Evolutionary conservation across 208 protist species (phyloP), one percentile per base, ranked within the genome.

Genomic region (Acanthamoeba rhysodes): DNA sequence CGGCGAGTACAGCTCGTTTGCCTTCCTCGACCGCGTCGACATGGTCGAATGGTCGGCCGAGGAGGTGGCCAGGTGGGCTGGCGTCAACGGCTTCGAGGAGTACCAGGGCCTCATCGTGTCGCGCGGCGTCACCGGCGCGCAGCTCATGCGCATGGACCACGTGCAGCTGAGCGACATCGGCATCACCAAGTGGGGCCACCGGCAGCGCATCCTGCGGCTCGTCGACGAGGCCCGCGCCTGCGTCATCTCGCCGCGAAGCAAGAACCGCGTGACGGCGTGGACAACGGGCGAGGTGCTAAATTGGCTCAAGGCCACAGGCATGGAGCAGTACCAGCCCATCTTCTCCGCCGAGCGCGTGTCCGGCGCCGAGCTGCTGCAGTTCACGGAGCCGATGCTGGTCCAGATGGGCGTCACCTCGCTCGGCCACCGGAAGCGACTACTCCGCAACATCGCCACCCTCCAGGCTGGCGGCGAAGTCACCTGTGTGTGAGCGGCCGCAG

Each of bases 91-190:
- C 20, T 32, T 87, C 45, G 78, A 87, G 48, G 78, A 87, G 78
- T 87, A 87, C 78, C 37, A 59, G 37, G 4, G n/a, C n/a, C 78
- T 87, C n/a, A 27, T 87, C 24, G 27, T 87, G 2, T 50, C 45
- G 24, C 78, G 78, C 22, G 78, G 78, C 18, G 45, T 87, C 45
- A 87, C 78, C 78, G 78, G 78, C 45, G 78, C 45, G 0, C 78
- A 87, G 24, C 78, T 87, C 24, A 12, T 87, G 34, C 78, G 78
- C 45, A 87, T 87, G 78, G 78, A 87, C 29, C 78, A 87, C 78
- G 1, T 22, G 24, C 78, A 87, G 78, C 78, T 87, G 24, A 59
- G 48, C 78, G 78, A 87, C 2, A 5, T 87, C 16, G 78, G 78
- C 22, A 59, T 87, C 37, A 29, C 22, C 78, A 87, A 59, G 50